Base-by-base conservation (phyloP, 345 rosid species). In the Citrus maxima region DNA sequence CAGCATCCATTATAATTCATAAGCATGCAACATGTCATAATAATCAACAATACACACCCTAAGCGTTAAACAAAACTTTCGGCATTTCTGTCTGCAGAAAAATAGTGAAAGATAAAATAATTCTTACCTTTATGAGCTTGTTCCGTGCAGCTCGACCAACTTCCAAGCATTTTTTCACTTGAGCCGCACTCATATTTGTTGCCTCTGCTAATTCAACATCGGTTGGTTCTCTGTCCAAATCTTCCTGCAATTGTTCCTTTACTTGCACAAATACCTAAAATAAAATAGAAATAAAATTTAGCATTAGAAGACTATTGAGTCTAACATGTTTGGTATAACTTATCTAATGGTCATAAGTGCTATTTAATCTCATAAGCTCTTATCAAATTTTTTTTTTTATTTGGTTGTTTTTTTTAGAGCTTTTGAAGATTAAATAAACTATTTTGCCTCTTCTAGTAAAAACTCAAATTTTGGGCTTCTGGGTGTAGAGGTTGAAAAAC, bases 131-230 rank as follows among this genome's bases (percentile, higher is more conserved):
- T 55, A 96, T 91, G 68, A 96, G 98, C 87, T 94, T 96, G 87
- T 82, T 94, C 78, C 97, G 89, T 68, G 98, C 97, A 49, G 98
- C 97, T 83, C 84, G 86, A 80, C 98, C 99, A 9, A 89, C 84
- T 77, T 85, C 94, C 56, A 89, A 59, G 68, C 85, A 82, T 81
- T 59, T 89, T 68, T 89, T 89, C 42, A 93, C 88, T 82, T 89
- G 85, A 75, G 81, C 81, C 24, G 76, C 82, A 2, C 58, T 83
- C 88, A 86, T 80, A 58, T 86, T 88, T 56, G 85, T 83, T 54
- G 89, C 93, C 46, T 69, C 77, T n/a, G 92, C 97, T 84, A 94
- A 81, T 76, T 94, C 97, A 66, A 73, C 84, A 30, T 96, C 92
- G 5, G 88, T 82, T 16, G 92, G 92, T 72, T 90, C 94, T 86